Evolutionary conservation across 2,329 filamentous ascomycete species (phyloP).

Genomic region (Cladosporium sp.): DNA sequence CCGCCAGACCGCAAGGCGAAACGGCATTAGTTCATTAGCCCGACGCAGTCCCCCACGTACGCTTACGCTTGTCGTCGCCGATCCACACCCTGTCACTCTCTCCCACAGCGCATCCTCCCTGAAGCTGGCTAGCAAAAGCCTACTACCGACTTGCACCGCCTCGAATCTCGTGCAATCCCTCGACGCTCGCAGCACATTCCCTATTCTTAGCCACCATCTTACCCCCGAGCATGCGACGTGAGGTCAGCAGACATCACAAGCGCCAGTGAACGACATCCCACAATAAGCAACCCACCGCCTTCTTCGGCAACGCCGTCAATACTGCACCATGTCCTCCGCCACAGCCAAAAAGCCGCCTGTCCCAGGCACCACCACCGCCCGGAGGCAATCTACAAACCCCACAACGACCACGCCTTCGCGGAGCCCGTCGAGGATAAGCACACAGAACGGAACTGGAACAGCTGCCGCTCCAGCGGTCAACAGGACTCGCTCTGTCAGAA

Average conservation of each 20-base stretch:
- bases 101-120: constrained; percentile 7
- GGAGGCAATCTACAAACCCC: constrained; percentile 16
- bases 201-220: constrained; percentile 11
- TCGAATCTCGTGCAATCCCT: constrained; percentile 8
- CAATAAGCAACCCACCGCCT: neutral
- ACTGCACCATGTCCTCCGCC: constrained; percentile 15
- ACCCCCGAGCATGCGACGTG: constrained; percentile 7
- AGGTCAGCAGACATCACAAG: neutral
- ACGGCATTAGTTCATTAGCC: constrained; percentile 10
- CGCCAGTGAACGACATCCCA: constrained; percentile 2
- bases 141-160: constrained; percentile 14
- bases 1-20: constrained; percentile 15
- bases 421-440: constrained; percentile 16
- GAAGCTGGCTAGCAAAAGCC: constrained; percentile 15
- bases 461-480: constrained; percentile 23
- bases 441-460: constrained; percentile 4
- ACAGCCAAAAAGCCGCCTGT: constrained; percentile 17
- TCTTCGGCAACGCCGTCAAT: constrained; percentile 9
- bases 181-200: neutral
- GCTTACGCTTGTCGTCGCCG: constrained; percentile 4
- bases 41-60: neutral
- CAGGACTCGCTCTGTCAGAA: constrained; percentile 62
- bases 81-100: neutral
- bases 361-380: constrained; percentile 13
- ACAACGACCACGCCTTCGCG: constrained; percentile 3